Base-by-base conservation (phyloP, 306 rosid species). In the Alnus glutinosa region DNA sequence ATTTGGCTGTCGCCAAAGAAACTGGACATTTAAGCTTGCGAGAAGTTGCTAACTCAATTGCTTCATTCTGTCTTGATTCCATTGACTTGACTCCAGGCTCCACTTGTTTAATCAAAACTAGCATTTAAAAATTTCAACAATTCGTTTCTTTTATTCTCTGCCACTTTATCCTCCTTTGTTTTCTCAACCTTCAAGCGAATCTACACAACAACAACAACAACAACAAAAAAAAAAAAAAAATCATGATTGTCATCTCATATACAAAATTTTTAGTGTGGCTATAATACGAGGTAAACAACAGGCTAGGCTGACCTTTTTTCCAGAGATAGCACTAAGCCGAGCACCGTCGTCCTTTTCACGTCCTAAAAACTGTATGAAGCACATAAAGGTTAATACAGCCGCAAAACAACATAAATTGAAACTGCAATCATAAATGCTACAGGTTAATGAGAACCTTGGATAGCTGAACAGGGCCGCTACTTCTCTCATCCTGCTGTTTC, bases 301-400 rank as follows among this genome's bases (percentile, higher is more conserved):
- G 3, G 32, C 30, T 39, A 39, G 3, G 32, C 30, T 39, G 23
- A 95, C 99, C 96, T 95, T 95, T 88, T 95, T 95, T 74, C 99
- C 99, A 77, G 99, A 95, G 77, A 95, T 97, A 32, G 98, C 98
- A 58, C 99, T 95, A 50, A 97, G 97, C 55, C 94, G 98, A 28
- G 88, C 90, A 75, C 96, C 88, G 1, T 93, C 94, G 76, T 91
- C 97, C 78, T 93, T 95, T 77, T 80, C 92, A 76, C 96, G 97
- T 64, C 93, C 93, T 77, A 95, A 80, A 88, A 86, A 93, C 99
- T 95, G 94, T 73, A 81, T 51, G 62, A 84, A 76, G 68, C 10
- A 73, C 48, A 74, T 57, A 59, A 71, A 57, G 57, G 30, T n/a
- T 50, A 68, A 70, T 0, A 19, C 54, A 69, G 58, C 70, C 10